Evolutionary conservation across 345 rosid genomes (phyloP), one percentile per base, ranked within the genome.

Genomic region (Aethionema arabicum): DNA sequence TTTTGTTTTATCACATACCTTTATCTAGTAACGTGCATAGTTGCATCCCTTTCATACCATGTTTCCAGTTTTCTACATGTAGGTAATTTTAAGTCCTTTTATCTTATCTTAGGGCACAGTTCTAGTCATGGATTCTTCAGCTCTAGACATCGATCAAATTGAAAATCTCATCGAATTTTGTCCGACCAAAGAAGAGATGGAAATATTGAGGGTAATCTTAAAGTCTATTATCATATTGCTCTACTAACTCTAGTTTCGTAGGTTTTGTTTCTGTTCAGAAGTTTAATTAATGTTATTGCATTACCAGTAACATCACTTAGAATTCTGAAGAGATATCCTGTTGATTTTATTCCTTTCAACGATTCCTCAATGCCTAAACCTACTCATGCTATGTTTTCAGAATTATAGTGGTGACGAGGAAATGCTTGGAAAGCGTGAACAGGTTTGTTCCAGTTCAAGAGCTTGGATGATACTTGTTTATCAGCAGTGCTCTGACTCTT

Each of bases 111-210:
- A 89, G 98, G 83, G 68, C 69, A 91, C 97, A 47, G 85, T 92
- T 76, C 78, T 92, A 68, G 95, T 88, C 72, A 77, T 92, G 81
- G 98, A 92, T 80, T 81, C 97, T 37, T 79, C 85, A 43, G 80
- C 82, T 66, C 76, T 92, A 61, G 98, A 92, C 63, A 87, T 85
- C 64, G 98, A 92, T 66, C 98, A 92, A 82, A 95, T 92, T 65
- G 98, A 92, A 76, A 92, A 92, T 76, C 97, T 92, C 62, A 92
- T 92, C 77, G 89, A 85, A 60, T 92, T 92, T 72, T 92, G 95
- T 70, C 98, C 98, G 53, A 92, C 95, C 16, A 92, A 89, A 77
- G 98, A 92, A 74, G 98, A 92, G 69, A 92, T 92, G 81, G 98
- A 90, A 74, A 58, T 68, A 45, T 69, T 92, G 62, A 85, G 81